phyloP scores from a whole-genome alignment of 1,139 yeast species.

The Kodamaea arcana region DNA sequence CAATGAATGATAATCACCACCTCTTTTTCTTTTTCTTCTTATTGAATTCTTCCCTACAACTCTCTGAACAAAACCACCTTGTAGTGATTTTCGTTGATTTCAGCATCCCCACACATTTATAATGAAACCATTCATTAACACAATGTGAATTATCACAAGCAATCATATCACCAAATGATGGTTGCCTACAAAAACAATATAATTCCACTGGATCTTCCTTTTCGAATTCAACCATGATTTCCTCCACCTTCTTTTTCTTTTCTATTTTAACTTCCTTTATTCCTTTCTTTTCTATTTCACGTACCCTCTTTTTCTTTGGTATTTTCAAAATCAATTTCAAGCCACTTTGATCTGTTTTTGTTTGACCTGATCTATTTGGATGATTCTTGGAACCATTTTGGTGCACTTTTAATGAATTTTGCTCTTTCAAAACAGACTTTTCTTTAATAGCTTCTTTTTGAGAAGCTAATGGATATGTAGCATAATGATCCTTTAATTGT shows the following conservation, averaged over 20 bases:
- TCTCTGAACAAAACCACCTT: constrained; percentile 42
- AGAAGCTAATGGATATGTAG: constrained; percentile 33
- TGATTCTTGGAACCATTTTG: too few species aligned
- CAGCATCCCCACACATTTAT: constrained; percentile 43
- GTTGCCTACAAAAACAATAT: constrained; percentile 44
- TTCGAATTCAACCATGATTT: neutral
- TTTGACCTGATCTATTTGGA: too few species aligned
- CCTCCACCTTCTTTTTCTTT: neutral
- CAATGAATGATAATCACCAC: constrained; percentile 6
- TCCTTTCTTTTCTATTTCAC: neutral
- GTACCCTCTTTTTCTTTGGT: constrained; percentile 13
- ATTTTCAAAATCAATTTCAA: constrained; percentile 29
- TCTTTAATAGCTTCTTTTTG: constrained; percentile 40
- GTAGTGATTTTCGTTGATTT: constrained; percentile 22
- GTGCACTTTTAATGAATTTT: too few species aligned
- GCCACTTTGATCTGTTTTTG: too few species aligned
- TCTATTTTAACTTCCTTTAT: neutral
- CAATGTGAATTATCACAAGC: constrained; percentile 44
- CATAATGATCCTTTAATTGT: constrained; percentile 34
- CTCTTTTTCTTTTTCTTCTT: constrained; percentile 16
- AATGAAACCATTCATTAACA: constrained; percentile 49
- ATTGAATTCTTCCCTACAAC: constrained; percentile 21
- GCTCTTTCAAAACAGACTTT: constrained; percentile 13
- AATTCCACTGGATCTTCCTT: constrained; percentile 16
- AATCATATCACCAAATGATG: constrained; percentile 46